Conservation (phyloP, 2,329 filamentous ascomycete species). For the Zymoseptoria pseudotritici region DNA sequence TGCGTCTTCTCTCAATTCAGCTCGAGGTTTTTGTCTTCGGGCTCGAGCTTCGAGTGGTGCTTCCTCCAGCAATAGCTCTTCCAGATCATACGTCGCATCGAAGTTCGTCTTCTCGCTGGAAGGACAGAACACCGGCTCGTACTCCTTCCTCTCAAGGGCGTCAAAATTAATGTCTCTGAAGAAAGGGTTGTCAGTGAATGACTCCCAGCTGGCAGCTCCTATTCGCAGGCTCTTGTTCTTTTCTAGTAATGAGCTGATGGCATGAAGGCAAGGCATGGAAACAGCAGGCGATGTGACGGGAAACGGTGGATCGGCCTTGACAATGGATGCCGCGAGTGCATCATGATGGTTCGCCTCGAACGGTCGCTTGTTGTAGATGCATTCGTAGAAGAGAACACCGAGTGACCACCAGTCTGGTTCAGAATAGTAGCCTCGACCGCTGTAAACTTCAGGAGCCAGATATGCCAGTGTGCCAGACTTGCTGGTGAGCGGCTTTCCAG, state of each 20-base stretch:
- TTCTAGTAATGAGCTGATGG: slow-evolving; percentile 76
- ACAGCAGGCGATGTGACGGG: slow-evolving; percentile 91
- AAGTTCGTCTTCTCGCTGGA: slow-evolving; percentile 99
- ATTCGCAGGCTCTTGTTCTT: slow-evolving; percentile 73
- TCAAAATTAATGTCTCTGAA: slow-evolving; percentile 81
- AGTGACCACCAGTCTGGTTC: slow-evolving; percentile 99
- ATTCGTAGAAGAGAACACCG: slow-evolving; percentile 97
- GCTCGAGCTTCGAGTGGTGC: slow-evolving; percentile 89
- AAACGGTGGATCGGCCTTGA: slow-evolving; percentile 74
- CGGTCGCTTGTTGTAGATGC: slow-evolving; percentile 97
- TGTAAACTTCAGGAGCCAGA: slow-evolving; percentile 89
- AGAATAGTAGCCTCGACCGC: slow-evolving; percentile 77
- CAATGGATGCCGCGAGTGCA: slow-evolving; percentile 70
- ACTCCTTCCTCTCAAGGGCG: slow-evolving; percentile 73
- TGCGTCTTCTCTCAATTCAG: slow-evolving; percentile 85
- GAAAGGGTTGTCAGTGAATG: slow-evolving; percentile 82
- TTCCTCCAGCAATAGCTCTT: slow-evolving; percentile 88
- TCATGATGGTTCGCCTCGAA: slow-evolving; percentile 88
- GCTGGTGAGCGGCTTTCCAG: slow-evolving; percentile 76
- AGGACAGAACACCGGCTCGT: slow-evolving; percentile 85
- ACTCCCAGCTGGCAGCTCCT: slow-evolving; percentile 72
- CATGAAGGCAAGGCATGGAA: slow-evolving; percentile 77
- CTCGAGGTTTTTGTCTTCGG: slow-evolving; percentile 85
- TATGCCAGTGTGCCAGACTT: slow-evolving; percentile 96
- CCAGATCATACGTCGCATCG: slow-evolving; percentile 93